A percentile compares a stretch with the other conserved stretches of the same genome.
Conservation (phyloP, 2,329 filamentous ascomycete species). For the Lasiodiplodia sp. region DNA sequence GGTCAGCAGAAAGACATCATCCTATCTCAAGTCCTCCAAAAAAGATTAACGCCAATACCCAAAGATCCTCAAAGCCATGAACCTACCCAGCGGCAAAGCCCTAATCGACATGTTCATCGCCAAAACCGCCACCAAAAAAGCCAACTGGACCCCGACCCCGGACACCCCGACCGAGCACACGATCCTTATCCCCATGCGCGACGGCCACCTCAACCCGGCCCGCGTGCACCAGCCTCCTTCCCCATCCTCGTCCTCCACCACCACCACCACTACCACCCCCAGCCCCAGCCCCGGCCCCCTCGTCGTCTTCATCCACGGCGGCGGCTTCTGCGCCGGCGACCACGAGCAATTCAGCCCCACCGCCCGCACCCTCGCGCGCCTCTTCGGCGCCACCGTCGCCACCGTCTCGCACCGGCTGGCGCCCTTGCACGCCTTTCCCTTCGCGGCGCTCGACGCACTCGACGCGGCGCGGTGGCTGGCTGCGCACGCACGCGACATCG, state of each 20-base stretch:
- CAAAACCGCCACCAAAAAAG: neutral
- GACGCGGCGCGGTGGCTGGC: slow-evolving; percentile 44
- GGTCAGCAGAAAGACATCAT: neutral
- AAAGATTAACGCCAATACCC: neutral
- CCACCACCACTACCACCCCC: too few species aligned
- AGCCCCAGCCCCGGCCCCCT: neutral
- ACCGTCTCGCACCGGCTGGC: slow-evolving; percentile 47
- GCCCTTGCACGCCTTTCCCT: slow-evolving; percentile 47
- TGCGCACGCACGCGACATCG: neutral
- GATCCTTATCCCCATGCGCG: slow-evolving; percentile 24
- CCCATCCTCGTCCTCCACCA: neutral
- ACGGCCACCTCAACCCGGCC: slow-evolving; percentile 12
- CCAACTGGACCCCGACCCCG: neutral
- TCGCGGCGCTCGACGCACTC: slow-evolving; percentile 44
- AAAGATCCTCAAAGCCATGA: slow-evolving; percentile 17
- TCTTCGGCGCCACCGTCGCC: slow-evolving; percentile 36
- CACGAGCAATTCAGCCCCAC: slow-evolving; percentile 5
- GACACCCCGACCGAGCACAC: slow-evolving; percentile 15
- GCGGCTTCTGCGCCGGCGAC: slow-evolving; percentile 23
- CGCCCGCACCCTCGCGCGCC: neutral
- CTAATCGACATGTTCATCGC: slow-evolving; percentile 11
- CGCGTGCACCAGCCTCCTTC: slow-evolving; percentile 1
- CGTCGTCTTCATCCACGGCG: slow-evolving; percentile 21
- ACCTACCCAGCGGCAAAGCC: slow-evolving; percentile 4
- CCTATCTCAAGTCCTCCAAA: neutral